These are phyloP conservation scores for Cokeromyces recurvatus DNA, from an alignment of 371 early-diverging fungal species.

Conservation along the genomic window DNA sequence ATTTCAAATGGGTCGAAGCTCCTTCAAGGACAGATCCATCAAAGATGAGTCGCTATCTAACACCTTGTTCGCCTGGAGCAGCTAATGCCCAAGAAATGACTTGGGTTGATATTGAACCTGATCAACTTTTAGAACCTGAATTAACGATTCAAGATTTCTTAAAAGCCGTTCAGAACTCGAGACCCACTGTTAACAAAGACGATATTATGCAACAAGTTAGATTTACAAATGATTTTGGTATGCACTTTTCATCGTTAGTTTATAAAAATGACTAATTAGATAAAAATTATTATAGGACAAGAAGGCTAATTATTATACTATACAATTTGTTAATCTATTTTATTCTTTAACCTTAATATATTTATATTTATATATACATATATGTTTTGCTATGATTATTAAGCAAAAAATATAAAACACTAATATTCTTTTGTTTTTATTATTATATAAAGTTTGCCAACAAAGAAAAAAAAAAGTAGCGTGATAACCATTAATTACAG, in stretches of 20 bases:
- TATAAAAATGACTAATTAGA: no score
- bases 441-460: no score
- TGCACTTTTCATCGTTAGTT: background rate
- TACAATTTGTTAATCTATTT: no score
- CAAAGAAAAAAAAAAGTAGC: no score
- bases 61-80: constrained; percentile 96
- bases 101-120: constrained; percentile 83
- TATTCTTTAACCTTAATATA: no score
- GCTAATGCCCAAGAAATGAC: constrained; percentile 82
- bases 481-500: no score
- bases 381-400: no score
- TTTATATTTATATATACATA: no score
- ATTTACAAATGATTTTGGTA: constrained; percentile 90
- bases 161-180: constrained; percentile 70
- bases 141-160: constrained; percentile 83
- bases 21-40: constrained; percentile 60
- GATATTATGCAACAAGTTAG: constrained; percentile 81
- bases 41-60: constrained; percentile 56
- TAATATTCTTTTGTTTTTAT: no score
- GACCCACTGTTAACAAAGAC: constrained; percentile 82
- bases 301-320: no score
- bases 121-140: constrained; percentile 90
- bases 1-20: constrained; percentile 69
- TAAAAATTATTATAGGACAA: no score
- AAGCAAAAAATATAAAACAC: no score